A percentile compares a stretch with the other conserved stretches of the same genome.
Conservation (phyloP, 2,329 filamentous ascomycete species). For the Ceratocystis colombiana region DNA sequence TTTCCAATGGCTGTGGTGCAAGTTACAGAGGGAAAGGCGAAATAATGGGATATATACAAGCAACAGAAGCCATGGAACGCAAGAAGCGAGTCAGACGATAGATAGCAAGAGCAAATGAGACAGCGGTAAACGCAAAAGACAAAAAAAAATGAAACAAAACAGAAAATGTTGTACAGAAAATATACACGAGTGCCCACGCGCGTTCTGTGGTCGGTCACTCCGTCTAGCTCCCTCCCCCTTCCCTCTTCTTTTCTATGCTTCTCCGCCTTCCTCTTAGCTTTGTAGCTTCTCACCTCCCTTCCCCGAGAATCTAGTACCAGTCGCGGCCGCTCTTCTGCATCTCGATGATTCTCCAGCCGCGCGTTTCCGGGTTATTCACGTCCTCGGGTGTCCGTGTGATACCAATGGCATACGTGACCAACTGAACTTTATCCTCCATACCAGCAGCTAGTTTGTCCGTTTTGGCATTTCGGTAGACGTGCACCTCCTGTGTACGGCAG, state of each 20-base stretch:
- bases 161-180: conserved; percentile 21
- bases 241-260: neutral
- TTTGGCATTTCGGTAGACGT: conserved; percentile 92
- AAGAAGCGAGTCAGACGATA: neutral
- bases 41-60: neutral
- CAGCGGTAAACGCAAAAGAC: conserved; percentile 9
- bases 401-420: conserved; percentile 96
- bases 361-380: conserved; percentile 90
- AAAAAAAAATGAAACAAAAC: conserved; percentile 17
- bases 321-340: conserved; percentile 96
- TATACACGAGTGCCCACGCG: conserved; percentile 16
- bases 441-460: conserved; percentile 80
- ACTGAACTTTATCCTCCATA: conserved; percentile 97
- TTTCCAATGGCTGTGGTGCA: neutral
- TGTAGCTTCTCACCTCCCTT: neutral
- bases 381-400: conserved; percentile 90
- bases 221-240: neutral
- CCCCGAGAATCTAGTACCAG: conserved; percentile 46
- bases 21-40: neutral
- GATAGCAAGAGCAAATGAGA: neutral
- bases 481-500: conserved; percentile 92
- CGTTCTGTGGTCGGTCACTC: neutral
- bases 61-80: neutral
- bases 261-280: neutral
- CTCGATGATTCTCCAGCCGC: conserved; percentile 95